Evolutionary conservation across 768 basidiomycete species (phyloP).

Genomic region (Rhodotorula toruloides): DNA sequence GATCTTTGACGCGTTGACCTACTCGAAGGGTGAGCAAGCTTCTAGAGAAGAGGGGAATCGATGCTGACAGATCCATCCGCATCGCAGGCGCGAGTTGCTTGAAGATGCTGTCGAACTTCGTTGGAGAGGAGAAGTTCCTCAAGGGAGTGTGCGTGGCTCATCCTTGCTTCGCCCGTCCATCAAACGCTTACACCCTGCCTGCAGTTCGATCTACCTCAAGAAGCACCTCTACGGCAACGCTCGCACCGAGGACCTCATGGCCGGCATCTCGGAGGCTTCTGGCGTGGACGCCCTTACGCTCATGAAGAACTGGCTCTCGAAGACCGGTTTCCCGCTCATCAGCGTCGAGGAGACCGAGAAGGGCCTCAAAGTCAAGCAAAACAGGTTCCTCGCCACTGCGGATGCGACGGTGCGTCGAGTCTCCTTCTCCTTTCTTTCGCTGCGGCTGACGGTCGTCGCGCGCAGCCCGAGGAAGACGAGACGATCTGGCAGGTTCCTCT

Average conservation of each 20-base stretch:
- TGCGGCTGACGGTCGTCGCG: background rate
- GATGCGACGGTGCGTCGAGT: conserved; percentile 22
- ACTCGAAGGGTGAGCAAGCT: no score
- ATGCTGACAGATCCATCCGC: no score
- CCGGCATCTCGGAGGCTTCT: conserved; percentile 70
- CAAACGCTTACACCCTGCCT: background rate
- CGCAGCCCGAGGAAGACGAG: conserved; percentile 69
- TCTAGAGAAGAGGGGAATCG: no score
- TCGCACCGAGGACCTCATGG: conserved; percentile 79
- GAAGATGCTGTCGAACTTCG: conserved; percentile 82
- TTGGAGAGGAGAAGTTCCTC: conserved; percentile 77
- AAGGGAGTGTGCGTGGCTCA: conserved; percentile 34
- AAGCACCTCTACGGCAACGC: conserved; percentile 78
- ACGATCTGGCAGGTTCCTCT: conserved; percentile 88
- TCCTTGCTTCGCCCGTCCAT: background rate
- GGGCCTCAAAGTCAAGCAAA: conserved; percentile 75
- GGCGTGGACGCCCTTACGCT: conserved; percentile 67
- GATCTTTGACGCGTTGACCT: conserved; percentile 43
- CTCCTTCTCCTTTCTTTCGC: background rate
- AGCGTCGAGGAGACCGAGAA: conserved; percentile 70
- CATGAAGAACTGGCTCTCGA: conserved; percentile 88
- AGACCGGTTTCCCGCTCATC: conserved; percentile 82
- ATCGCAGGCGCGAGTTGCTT: conserved; percentile 64
- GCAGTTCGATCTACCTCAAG: conserved; percentile 74
- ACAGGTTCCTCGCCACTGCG: conserved; percentile 76